phyloP scores from a whole-genome alignment of 2,329 filamentous ascomycete species.

The Trichoderma guizhouense region DNA sequence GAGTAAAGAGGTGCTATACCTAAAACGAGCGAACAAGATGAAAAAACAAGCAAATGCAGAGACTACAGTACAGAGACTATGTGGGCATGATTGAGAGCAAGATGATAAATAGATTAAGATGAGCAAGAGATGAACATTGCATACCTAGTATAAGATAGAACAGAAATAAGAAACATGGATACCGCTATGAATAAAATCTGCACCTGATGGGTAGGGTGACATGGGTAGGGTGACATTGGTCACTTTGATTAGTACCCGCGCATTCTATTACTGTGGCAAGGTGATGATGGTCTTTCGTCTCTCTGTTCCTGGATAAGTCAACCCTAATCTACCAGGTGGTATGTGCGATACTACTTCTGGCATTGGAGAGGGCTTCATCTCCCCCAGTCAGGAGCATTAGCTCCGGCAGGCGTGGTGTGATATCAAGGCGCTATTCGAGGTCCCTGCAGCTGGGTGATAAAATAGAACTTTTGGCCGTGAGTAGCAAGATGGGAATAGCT shows the following conservation, averaged over 20 bases:
- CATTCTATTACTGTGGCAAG: neutral
- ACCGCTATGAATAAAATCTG: neutral
- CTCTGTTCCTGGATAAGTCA: neutral
- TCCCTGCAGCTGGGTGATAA: neutral
- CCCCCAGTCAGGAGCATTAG: neutral
- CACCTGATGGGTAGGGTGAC: neutral
- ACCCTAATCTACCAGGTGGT: neutral
- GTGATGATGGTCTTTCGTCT: neutral
- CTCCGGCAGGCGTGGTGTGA: neutral
- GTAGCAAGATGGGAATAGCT: conserved; percentile 4
- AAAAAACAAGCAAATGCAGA: neutral
- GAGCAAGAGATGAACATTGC: neutral
- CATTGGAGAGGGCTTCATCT: neutral
- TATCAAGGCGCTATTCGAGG: neutral
- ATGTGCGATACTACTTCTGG: neutral
- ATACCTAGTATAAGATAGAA: conserved; percentile 9
- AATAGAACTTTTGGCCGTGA: neutral
- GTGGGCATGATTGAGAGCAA: neutral
- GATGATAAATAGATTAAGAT: neutral
- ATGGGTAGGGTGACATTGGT: neutral
- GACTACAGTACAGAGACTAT: neutral
- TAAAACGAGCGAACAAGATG: neutral
- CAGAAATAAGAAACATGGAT: neutral
- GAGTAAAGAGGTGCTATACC: conserved; percentile 22
- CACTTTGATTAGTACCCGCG: neutral